Base-by-base conservation (phyloP, 2,329 filamentous ascomycete species). In the Xylaria sp. region DNA sequence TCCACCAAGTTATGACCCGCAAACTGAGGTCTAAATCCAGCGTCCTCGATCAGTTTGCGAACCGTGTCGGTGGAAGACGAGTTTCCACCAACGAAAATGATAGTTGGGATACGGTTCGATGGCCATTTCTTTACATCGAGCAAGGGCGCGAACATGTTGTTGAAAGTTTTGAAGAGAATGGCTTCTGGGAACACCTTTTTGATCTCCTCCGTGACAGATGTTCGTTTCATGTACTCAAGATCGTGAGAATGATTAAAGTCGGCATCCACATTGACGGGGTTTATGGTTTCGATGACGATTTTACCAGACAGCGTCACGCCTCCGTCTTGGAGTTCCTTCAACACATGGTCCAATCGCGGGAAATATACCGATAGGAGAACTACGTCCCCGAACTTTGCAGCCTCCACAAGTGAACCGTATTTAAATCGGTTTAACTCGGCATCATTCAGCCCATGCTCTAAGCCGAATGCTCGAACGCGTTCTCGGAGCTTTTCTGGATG, bases 231-330 rank as follows among this genome's bases (percentile, higher is more conserved):
- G 31, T 59, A 59, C 57, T 48, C 42, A 11, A 38, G 17, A n/a
- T 59, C 57, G 6, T 48, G 57, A 7, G 40, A 59, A 36, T 59
- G 57, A n/a, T 60, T 60, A 44, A 60, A 60, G 6, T 51, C 20
- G n/a, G n/a, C 31, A n/a, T 60, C 58, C 42, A 60, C 58, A 4
- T 49, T 40, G 17, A 46, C 44, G 23, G 58, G 28, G 9, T 60
- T 60, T 31, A 60, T 60, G 13, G 44, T 60, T 6, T 40, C 44
- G 13, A 60, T 49, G 0, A 60, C 44, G 6, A 60, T 51, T 38
- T 60, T 60, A 1, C 58, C 58, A 1, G 58, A 36, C 4, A 60
- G 20, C 13, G 58, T 51, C 44, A 40, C 58, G 11, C 31, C 58
- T 3, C 44, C 26, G 44, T 33, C 46, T 10, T 51, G 44, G 2